phyloP scores from a whole-genome alignment of 148 eudicot genomes.

The Salicornia ramosissima region DNA sequence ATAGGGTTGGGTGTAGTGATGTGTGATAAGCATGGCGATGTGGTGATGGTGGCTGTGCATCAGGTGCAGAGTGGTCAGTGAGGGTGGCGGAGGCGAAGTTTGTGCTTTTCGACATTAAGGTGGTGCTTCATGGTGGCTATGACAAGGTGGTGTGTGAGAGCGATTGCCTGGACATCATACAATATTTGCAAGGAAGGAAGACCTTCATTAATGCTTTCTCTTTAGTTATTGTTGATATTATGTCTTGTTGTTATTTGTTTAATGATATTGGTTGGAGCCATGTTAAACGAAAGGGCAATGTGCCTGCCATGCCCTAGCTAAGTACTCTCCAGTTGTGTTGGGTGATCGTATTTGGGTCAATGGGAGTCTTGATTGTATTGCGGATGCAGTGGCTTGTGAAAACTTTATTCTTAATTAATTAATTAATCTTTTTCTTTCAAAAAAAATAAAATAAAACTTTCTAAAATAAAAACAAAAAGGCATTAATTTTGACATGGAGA shows the following conservation, averaged over 20 bases:
- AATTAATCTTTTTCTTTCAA: neutral
- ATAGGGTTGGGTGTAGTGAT: too few species aligned
- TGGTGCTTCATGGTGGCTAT: neutral
- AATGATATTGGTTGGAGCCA: neutral
- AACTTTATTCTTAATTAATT: too few species aligned
- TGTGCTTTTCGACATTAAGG: too few species aligned
- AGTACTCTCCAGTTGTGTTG: neutral
- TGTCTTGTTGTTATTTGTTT: neutral
- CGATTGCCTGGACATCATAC: neutral
- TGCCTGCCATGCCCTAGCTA: neutral
- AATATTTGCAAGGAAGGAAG: neutral
- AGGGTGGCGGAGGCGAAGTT: neutral
- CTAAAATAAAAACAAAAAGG: too few species aligned
- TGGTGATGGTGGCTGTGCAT: neutral
- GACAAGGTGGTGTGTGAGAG: neutral
- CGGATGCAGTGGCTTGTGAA: neutral
- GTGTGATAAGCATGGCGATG: neutral
- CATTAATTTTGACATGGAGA: too few species aligned
- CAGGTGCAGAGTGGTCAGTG: neutral
- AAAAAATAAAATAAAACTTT: too few species aligned
- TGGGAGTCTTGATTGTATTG: neutral
- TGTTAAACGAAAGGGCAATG: neutral
- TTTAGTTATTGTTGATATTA: too few species aligned
- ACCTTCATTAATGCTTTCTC: neutral
- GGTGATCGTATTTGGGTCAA: neutral